These are phyloP conservation scores for Botryobasidium botryosum DNA, from an alignment of 768 basidiomycete species.

Conservation along the genomic window DNA sequence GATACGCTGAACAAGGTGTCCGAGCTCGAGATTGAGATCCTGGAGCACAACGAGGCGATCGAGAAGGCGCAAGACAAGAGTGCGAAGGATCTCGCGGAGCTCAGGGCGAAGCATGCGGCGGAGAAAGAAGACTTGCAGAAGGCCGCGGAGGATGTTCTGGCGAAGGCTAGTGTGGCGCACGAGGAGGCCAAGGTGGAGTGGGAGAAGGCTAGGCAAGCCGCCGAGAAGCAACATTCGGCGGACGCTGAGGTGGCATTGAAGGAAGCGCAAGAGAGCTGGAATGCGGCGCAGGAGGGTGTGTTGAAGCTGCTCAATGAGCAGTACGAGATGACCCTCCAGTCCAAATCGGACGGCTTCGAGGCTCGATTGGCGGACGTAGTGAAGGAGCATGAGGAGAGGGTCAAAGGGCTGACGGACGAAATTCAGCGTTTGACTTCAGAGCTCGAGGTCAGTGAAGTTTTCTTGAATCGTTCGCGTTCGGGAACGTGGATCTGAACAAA, in stretches of 20 bases:
- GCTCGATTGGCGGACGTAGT: slow-evolving; percentile 1
- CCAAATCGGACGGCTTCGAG: slow-evolving; percentile 3
- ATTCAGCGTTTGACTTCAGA: slow-evolving; percentile 38
- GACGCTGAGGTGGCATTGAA: slow-evolving; percentile 16
- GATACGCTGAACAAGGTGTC: slow-evolving; percentile 55
- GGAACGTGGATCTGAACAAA: background rate
- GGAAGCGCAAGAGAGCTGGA: slow-evolving; percentile 32
- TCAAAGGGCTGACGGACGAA: slow-evolving; percentile 5
- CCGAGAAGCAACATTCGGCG: slow-evolving; percentile 22
- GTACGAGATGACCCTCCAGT: slow-evolving; percentile 25
- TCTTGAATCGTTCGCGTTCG: slow-evolving; percentile 1
- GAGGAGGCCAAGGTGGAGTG: slow-evolving; percentile 34
- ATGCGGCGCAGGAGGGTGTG: slow-evolving; percentile 33
- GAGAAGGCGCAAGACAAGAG: slow-evolving; percentile 48
- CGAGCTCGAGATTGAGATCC: slow-evolving; percentile 64
- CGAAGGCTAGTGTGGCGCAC: slow-evolving; percentile 30
- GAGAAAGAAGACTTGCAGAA: slow-evolving; percentile 1
- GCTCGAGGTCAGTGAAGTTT: slow-evolving; percentile 36
- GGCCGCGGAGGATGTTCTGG: slow-evolving; percentile 35
- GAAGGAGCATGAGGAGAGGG: slow-evolving; percentile 10
- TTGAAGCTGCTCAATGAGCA: slow-evolving; percentile 16
- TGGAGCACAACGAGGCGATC: slow-evolving; percentile 56
- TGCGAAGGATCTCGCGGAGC: slow-evolving; percentile 26
- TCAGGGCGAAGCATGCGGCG: slow-evolving; percentile 21
- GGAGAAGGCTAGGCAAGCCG: slow-evolving; percentile 30